These are phyloP conservation scores for Polygonum aviculare DNA, from an alignment of 148 eudicot species.

Conservation along the genomic window DNA sequence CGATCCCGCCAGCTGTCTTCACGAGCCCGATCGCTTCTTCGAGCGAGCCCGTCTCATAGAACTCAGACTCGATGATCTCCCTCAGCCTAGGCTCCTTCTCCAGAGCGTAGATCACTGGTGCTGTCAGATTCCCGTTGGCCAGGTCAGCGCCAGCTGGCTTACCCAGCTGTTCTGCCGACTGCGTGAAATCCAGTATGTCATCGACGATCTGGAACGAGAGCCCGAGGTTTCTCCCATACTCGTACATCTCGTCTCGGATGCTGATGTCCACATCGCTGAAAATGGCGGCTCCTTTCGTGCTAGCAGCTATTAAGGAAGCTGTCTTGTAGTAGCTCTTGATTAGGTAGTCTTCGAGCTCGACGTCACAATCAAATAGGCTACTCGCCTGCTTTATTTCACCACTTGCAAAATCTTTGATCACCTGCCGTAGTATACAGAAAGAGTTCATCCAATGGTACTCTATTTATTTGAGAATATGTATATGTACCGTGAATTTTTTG, in stretches of 20 bases:
- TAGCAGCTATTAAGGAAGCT: constrained; percentile 89
- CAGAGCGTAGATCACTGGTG: constrained; percentile 72
- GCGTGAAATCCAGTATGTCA: constrained; percentile 86
- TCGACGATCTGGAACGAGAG: constrained; percentile 92
- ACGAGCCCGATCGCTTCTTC: constrained; percentile 70
- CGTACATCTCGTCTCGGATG: constrained; percentile 62
- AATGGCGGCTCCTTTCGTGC: constrained; percentile 85
- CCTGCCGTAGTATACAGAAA: constrained; percentile 36
- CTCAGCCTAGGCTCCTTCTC: constrained; percentile 56
- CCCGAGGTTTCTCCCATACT: constrained; percentile 82
- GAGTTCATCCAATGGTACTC: not conserved
- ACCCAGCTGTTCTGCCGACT: constrained; percentile 82
- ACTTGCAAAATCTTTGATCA: constrained; percentile 92
- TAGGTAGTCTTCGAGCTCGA: constrained; percentile 67
- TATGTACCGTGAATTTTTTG: not conserved
- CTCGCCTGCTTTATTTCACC: constrained; percentile 98
- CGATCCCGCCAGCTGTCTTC: constrained; percentile 62
- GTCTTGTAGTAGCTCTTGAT: constrained; percentile 93
- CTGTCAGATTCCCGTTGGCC: constrained; percentile 83
- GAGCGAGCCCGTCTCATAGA: constrained; percentile 64
- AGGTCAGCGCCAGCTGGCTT: constrained; percentile 91
- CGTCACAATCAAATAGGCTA: constrained; percentile 72
- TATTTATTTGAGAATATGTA: no score
- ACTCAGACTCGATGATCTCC: constrained; percentile 76
- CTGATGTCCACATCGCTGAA: constrained; percentile 60